Conservation (phyloP, 2,329 filamentous ascomycete genomes). For the Trichoderma lentiforme region DNA sequence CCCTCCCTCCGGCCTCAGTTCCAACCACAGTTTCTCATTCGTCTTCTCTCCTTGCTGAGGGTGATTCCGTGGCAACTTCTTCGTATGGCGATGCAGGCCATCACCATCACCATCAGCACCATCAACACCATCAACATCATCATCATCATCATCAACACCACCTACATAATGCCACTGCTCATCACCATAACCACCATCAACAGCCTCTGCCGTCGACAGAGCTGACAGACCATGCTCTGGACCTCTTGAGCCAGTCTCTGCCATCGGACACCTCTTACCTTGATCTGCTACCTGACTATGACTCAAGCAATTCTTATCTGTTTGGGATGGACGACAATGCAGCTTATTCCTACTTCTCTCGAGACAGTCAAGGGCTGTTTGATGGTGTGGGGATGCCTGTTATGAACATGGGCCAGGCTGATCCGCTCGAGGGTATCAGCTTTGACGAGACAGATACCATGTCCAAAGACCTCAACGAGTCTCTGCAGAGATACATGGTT, state of each 20-base stretch:
- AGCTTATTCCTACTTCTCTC: not conserved
- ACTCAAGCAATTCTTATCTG: slow-evolving; percentile 18
- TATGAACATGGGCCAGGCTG: slow-evolving; percentile 26
- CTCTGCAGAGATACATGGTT: slow-evolving; percentile 27
- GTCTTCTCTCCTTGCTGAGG: not conserved
- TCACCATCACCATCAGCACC: not conserved
- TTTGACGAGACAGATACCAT: slow-evolving; percentile 33
- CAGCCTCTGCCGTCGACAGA: slow-evolving; percentile 25
- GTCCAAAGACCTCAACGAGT: slow-evolving; percentile 31
- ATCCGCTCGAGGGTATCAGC: slow-evolving; percentile 32
- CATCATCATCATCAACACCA: not conserved
- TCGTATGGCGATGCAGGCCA: not conserved
- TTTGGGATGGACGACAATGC: slow-evolving; percentile 14
- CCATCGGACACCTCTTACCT: slow-evolving; percentile 34
- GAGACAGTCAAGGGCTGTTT: not conserved
- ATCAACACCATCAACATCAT: not conserved
- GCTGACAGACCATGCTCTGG: slow-evolving; percentile 26
- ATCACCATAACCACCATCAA: not conserved
- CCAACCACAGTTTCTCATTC: not conserved
- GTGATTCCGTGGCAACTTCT: not conserved
- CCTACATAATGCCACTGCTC: not conserved
- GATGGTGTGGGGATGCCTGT: slow-evolving; percentile 11
- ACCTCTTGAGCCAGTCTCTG: slow-evolving; percentile 33
- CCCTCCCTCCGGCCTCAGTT: not conserved
- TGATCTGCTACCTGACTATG: slow-evolving; percentile 31